Evolutionary conservation across 2,329 filamentous ascomycete genomes (phyloP).

Genomic region (Trichoderma aggressivum): DNA sequence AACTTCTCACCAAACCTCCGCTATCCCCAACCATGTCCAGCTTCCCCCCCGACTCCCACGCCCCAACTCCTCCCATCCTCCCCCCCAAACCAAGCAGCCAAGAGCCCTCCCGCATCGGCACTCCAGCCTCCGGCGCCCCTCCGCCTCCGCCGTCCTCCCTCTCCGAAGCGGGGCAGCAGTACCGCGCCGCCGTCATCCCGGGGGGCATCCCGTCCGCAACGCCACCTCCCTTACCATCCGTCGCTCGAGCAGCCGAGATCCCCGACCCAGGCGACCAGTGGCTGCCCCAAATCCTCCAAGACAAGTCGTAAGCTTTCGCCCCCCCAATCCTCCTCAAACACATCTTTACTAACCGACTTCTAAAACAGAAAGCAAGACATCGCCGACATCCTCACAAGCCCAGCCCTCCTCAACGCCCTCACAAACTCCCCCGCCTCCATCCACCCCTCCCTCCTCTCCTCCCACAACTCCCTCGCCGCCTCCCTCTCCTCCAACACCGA

Average conservation of each 20-base stretch:
- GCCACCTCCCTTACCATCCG: conserved; percentile 21
- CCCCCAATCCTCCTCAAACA: not conserved
- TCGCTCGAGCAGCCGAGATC: conserved; percentile 31
- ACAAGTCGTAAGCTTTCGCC: conserved; percentile 67
- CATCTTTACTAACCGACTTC: not conserved
- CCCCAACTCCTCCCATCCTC: conserved; percentile 57
- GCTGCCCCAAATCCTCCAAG: conserved; percentile 72
- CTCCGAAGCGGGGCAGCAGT: not conserved
- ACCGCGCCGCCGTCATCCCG: conserved; percentile 1
- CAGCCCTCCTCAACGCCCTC: conserved; percentile 69
- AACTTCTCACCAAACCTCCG: not conserved
- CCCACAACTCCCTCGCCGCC: conserved; percentile 60
- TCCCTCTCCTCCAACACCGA: conserved; percentile 69
- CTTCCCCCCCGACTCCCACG: conserved; percentile 29
- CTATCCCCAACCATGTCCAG: conserved; percentile 27
- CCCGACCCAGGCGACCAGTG: conserved; percentile 67
- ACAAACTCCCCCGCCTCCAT: conserved; percentile 62
- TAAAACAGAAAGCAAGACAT: conserved; percentile 71
- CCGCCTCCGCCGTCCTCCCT: conserved; percentile 34
- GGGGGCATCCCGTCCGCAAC: not conserved
- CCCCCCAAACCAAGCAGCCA: conserved; percentile 70
- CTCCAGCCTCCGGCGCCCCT: conserved; percentile 51
- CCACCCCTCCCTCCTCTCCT: conserved; percentile 68
- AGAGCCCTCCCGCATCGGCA: conserved; percentile 64
- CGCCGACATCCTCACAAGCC: conserved; percentile 61